A percentile compares a stretch with the other conserved stretches of the same genome.
Evolutionary conservation across 2,329 filamentous ascomycete species (phyloP).

Genomic region (Cryphonectria nitschkei): DNA sequence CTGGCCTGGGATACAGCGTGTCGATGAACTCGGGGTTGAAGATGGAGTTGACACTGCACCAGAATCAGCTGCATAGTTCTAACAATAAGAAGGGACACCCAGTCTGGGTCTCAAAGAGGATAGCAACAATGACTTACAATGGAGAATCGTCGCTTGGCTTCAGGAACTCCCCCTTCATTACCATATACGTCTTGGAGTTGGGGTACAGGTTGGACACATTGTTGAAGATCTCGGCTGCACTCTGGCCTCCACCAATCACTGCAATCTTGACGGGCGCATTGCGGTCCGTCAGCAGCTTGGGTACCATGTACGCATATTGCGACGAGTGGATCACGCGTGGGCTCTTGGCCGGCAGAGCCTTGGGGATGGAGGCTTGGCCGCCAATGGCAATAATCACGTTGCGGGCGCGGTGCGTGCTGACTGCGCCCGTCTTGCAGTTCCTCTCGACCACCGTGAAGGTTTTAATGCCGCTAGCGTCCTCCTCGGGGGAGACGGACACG

Average conservation of each 20-base stretch:
- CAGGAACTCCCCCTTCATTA: slow-evolving; percentile 83
- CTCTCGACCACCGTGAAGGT: slow-evolving; percentile 70
- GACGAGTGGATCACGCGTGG: slow-evolving; percentile 86
- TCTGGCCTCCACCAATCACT: slow-evolving; percentile 88
- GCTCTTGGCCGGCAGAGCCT: slow-evolving; percentile 68
- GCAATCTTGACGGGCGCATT: slow-evolving; percentile 72
- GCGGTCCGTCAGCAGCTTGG: slow-evolving; percentile 60
- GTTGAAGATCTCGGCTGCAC: slow-evolving; percentile 92
- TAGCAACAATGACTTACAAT: slow-evolving; percentile 65
- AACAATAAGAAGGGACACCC: no score
- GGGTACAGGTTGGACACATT: slow-evolving; percentile 83
- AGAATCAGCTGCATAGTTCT: background rate
- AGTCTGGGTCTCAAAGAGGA: background rate
- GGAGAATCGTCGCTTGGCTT: slow-evolving; percentile 94
- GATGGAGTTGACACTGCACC: slow-evolving; percentile 84
- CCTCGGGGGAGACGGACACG: slow-evolving; percentile 66
- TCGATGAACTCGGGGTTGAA: slow-evolving; percentile 90
- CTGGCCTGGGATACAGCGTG: slow-evolving; percentile 69
- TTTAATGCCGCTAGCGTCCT: slow-evolving; percentile 55
- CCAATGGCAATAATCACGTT: slow-evolving; percentile 67
- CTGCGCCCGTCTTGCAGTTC: slow-evolving; percentile 60
- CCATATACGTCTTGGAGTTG: slow-evolving; percentile 73
- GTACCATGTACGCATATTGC: slow-evolving; percentile 72
- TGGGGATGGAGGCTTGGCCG: slow-evolving; percentile 70
- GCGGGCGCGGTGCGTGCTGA: slow-evolving; percentile 58